Base-by-base conservation (phyloP, 2,329 filamentous ascomycete species). In the Cercospora zeina region DNA sequence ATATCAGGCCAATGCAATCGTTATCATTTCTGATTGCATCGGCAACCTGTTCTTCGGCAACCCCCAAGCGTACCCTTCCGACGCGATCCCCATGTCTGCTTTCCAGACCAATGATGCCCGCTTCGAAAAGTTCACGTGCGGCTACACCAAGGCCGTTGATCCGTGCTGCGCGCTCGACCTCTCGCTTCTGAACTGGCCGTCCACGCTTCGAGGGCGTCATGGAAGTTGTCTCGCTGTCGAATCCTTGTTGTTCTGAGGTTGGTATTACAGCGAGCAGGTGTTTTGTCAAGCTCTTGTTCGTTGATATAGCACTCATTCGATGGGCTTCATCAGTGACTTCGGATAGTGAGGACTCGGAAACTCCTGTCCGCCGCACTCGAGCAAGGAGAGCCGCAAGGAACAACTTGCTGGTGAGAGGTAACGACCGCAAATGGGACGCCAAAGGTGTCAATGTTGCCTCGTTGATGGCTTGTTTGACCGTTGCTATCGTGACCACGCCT, bases 371-470 rank as follows among this genome's bases (percentile, higher is more conserved):
- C 63, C 93, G 86, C 36, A 90, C 87, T 27, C 91, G 85, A 30
- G 90, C 84, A 37, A 97, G 77, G 14, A 99, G 80, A 6, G 92
- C 91, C 1, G 91, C 88, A 57, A 99, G 85, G 68, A 97, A 87
- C 36, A 97, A 81, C 73, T 97, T 97, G 11, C 89, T 87, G 27
- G 88, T 84, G 45, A 97, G 82, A 0, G 95, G 91, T 21, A 97
- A 83, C 16, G 87, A 85, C 54, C 91, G 89, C 36, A 99, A 83
- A 72, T 92, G 92, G 74, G 95, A 91, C 73, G 97, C 93, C 62
- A 97, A 81, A 1, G 95, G 95, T 61, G 91, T 96, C 3, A 90
- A 92, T 0, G 93, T 97, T 4, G 93, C 93, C 78, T 99, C 95
- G 71, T 90, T 90, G 76, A 99, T 97, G 36, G 95, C 95, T 72